phyloP scores from a whole-genome alignment of 2,329 filamentous ascomycete species.

The Decorospora gaudefroyi region DNA sequence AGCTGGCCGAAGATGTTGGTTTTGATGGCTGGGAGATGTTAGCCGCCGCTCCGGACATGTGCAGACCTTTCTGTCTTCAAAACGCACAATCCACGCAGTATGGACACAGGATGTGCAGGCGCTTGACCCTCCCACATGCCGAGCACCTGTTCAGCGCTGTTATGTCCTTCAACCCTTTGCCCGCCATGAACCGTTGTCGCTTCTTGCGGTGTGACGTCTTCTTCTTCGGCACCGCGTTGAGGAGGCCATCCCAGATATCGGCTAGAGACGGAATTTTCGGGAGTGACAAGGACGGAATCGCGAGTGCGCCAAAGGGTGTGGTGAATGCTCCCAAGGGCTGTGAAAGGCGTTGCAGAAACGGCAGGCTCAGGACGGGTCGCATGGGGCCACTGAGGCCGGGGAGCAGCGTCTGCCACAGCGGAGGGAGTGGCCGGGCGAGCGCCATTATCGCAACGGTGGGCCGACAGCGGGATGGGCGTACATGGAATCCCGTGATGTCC shows the following conservation, averaged over 20 bases:
- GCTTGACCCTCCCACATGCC: slow-evolving; percentile 83
- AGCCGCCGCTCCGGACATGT: neutral
- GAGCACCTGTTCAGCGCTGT: slow-evolving; percentile 86
- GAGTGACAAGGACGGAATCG: slow-evolving; percentile 57
- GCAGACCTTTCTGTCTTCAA: neutral
- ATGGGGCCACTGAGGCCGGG: slow-evolving; percentile 54
- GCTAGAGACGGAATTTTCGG: slow-evolving; percentile 59
- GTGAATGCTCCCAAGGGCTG: slow-evolving; percentile 62
- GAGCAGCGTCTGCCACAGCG: slow-evolving; percentile 58
- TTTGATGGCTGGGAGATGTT: slow-evolving; percentile 37
- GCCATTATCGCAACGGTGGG: slow-evolving; percentile 31
- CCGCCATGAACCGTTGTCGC: slow-evolving; percentile 89
- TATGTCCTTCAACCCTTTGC: slow-evolving; percentile 91
- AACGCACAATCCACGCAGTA: slow-evolving; percentile 76
- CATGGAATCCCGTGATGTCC: slow-evolving; percentile 14
- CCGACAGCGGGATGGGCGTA: slow-evolving; percentile 6
- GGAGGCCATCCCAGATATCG: slow-evolving; percentile 88
- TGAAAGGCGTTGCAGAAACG: slow-evolving; percentile 52
- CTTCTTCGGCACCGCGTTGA: slow-evolving; percentile 95
- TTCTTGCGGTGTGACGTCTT: slow-evolving; percentile 98
- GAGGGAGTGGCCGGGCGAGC: slow-evolving; percentile 50
- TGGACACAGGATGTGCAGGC: slow-evolving; percentile 85
- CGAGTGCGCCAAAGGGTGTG: slow-evolving; percentile 59
- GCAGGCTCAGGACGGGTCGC: slow-evolving; percentile 47
- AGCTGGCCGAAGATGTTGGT: slow-evolving; percentile 41